Evolutionary conservation across 495 filamentous ascomycete genomes (phyloP), one percentile per base, ranked within the genome.

Genomic region (Hypoxylon fragiforme): DNA sequence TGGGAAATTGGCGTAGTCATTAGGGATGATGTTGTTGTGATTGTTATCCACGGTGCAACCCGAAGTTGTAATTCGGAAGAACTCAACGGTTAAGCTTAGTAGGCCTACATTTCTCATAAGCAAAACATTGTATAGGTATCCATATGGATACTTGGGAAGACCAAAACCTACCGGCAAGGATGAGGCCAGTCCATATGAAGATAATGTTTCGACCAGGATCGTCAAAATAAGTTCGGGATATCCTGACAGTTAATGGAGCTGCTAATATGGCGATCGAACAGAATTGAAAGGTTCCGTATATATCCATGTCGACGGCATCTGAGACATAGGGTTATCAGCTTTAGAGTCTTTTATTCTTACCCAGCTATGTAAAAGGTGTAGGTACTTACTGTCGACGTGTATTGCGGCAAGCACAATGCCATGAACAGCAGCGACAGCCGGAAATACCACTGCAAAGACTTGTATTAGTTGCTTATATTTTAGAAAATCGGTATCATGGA

Each of bases 261-360:
- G 82, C 77, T 7, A 86, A 53, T 21, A 83, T 79, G 24, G 80
- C 83, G 39, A 86, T 83, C 2, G 81, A 74, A 52, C 83, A 86
- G 4, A 84, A 62, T 54, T 86, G 82, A 39, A 86, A 83, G 14
- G 82, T 80, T 1, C 83, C 83, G 21, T 80, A 86, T 3, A 86
- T 68, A 60, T 86, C 83, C 81, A 86, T 81, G 57, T 86, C 83
- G 14, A 85, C 72, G 30, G 80, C 81, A 21, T 68, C 81, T 83
- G 42, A 28, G 20, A 24, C 21, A 24, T n/a, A 12, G 12, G 26
- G 12, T 3, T 40, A 55, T 65, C n/a, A 15, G 21, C 57, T 5
- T 21, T 44, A 16, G 32, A 15, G n/a, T n/a, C n/a, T n/a, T n/a
- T n/a, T n/a, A n/a, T n/a, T n/a, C n/a, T n/a, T n/a, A n/a, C n/a